Percentiles rank a stretch among this genome's conserved stretches.
These are phyloP conservation scores for Taphrina confusa DNA, from an alignment of 1,139 yeast species.

Conservation along the genomic window DNA sequence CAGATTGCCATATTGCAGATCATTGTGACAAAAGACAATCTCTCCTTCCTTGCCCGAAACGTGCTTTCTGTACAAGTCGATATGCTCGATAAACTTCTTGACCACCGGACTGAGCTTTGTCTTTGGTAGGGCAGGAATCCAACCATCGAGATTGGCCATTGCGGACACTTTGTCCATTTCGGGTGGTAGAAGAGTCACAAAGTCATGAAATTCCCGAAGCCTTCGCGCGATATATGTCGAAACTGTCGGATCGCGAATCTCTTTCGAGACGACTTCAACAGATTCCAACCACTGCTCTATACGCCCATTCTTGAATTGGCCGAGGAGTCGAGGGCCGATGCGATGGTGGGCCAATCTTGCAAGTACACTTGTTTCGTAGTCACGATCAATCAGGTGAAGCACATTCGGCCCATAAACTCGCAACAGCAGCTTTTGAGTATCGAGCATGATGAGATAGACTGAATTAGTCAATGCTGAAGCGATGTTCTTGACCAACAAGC, in stretches of 20 bases:
- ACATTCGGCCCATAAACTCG: constrained; percentile 92
- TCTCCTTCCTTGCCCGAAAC: constrained; percentile 52
- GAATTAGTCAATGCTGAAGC: constrained; percentile 85
- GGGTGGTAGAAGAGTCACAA: constrained; percentile 61
- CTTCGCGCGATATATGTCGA: constrained; percentile 88
- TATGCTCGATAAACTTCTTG: constrained; percentile 51
- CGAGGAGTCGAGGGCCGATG: constrained; percentile 86
- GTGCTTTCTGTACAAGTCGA: constrained; percentile 56
- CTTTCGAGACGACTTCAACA: constrained; percentile 67
- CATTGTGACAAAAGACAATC: constrained; percentile 60
- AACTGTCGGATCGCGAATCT: constrained; percentile 71
- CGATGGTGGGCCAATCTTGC: constrained; percentile 70
- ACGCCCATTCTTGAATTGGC: constrained; percentile 87
- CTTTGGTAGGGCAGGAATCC: constrained; percentile 58
- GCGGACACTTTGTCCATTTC: constrained; percentile 63
- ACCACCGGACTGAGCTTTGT: constrained; percentile 3
- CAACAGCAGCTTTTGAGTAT: constrained; percentile 53
- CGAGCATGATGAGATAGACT: constrained; percentile 61
- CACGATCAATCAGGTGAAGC: constrained; percentile 82
- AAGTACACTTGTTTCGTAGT: constrained; percentile 70
- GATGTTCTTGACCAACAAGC: constrained; percentile 43
- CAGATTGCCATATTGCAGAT: constrained; percentile 92
- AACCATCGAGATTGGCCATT: constrained; percentile 62
- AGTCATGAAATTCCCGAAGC: constrained; percentile 89
- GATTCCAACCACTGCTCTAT: constrained; percentile 89